Evolutionary conservation across 2,329 filamentous ascomycete genomes (phyloP), one percentile per base, ranked within the genome.

Genomic region (Nannizzia gypsea): DNA sequence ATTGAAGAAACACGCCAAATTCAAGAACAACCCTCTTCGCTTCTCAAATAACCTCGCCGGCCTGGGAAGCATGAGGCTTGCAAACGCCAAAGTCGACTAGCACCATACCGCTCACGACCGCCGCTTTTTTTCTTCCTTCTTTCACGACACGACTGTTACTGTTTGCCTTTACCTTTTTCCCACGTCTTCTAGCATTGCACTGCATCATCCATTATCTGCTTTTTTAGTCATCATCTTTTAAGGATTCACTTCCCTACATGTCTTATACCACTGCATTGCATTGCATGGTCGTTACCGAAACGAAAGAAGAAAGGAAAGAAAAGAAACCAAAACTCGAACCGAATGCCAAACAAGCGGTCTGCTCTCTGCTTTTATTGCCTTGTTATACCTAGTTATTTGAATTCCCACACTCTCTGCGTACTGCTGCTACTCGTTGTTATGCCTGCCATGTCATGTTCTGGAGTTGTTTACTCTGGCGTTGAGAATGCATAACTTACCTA

Each of bases 1-100:
- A 61, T 79, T 96, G 48, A 81, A 88, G 56, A 96, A 96, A 73
- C 88, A 95, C 75, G 86, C 83, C 71, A 91, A 92, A 71, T 88
- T 87, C 71, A 88, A 87, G 73, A 83, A 83, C 62, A 81, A 83
- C 17, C 83, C 84, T 48, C 77, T 89, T 62, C 84, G 84, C 61
- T 83, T 93, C 64, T 85, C 89, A 63, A 96, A 95, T 73, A 92
- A 95, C 66, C 79, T 95, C 59, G 83, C 81, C 64, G 87, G 86
- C 62, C 86, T 88, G 9, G 55, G 55, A 15, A 38, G 24, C 31
- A 81, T 84, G 57, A 81, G 81, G 63, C 77, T 92, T 48, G 84
- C 85, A 61, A 84, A 80, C 67, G 88, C 88, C 20, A 89, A 89
- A 75, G 83, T 90, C 67, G 88, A 92, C 72, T 90, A 69, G 66